Percentiles rank a stretch among this genome's conserved stretches.
Evolutionary conservation across 352 stramenopile species (phyloP).

Genomic region (Phytophthora hybrid): DNA sequence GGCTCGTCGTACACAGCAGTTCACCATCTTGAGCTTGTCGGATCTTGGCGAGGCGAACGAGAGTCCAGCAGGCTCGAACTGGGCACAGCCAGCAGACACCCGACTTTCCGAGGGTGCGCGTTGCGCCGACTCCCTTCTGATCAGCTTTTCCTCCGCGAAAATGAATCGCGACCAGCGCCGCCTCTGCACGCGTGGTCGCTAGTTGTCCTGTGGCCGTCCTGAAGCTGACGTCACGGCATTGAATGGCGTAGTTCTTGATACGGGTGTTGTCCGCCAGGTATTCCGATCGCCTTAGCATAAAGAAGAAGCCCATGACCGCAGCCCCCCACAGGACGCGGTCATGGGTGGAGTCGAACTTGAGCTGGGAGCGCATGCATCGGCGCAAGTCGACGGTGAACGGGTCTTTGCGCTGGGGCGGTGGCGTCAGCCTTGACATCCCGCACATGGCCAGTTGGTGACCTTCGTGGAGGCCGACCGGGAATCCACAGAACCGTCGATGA

Average conservation of each 20-base stretch:
- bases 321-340: conserved; percentile 25
- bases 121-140: neutral
- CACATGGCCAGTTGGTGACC: conserved; percentile 17
- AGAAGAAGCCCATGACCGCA: conserved; percentile 30
- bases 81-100: conserved; percentile 12
- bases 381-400: neutral
- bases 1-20: conserved; percentile 3
- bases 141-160: conserved; percentile 7
- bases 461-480: conserved; percentile 13
- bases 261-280: conserved; percentile 7
- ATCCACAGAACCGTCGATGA: conserved; percentile 18
- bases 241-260: conserved; percentile 11
- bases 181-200: neutral
- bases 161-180: neutral
- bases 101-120: conserved; percentile 6
- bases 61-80: conserved; percentile 8
- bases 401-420: conserved; percentile 6
- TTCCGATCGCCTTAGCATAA: conserved; percentile 14
- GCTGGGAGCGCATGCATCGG: neutral
- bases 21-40: neutral
- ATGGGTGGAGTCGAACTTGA: conserved; percentile 14
- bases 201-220: neutral
- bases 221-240: neutral
- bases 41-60: neutral
- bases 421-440: conserved; percentile 21